Evolutionary conservation across 2,329 filamentous ascomycete species (phyloP).

Genomic region (Blastomyces parvus): DNA sequence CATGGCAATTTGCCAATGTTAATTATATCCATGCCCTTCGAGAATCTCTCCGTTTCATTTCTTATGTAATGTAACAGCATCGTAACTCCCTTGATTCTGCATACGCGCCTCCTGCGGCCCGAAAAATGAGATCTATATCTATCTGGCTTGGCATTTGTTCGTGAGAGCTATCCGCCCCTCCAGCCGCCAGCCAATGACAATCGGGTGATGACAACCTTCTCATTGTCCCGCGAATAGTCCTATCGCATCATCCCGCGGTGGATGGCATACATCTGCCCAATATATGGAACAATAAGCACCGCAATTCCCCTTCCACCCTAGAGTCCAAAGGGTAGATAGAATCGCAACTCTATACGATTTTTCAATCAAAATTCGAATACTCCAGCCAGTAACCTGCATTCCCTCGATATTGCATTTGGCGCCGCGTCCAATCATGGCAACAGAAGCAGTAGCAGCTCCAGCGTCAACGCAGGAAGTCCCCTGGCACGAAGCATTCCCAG

Average conservation of each 20-base stretch:
- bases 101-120: neutral
- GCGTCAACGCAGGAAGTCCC: constrained; percentile 19
- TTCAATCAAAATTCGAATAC: neutral
- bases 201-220: neutral
- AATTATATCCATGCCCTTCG: neutral
- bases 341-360: too few relatives aligned
- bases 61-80: neutral
- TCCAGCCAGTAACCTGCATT: neutral
- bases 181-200: neutral
- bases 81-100: neutral
- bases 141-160: too few relatives aligned
- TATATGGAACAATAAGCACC: neutral
- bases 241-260: neutral
- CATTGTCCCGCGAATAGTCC: too few relatives aligned
- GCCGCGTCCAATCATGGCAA: neutral
- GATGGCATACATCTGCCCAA: neutral
- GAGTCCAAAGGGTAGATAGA: neutral
- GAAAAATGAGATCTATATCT: neutral
- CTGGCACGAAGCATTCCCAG: constrained; percentile 36
- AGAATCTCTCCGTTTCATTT: neutral
- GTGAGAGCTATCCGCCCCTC: too few relatives aligned
- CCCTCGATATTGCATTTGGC: too few relatives aligned
- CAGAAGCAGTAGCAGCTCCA: neutral
- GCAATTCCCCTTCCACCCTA: neutral
- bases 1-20: neutral